Evolutionary conservation across 2,329 filamentous ascomycete genomes (phyloP).

Genomic region (Aspergillus japonicus): DNA sequence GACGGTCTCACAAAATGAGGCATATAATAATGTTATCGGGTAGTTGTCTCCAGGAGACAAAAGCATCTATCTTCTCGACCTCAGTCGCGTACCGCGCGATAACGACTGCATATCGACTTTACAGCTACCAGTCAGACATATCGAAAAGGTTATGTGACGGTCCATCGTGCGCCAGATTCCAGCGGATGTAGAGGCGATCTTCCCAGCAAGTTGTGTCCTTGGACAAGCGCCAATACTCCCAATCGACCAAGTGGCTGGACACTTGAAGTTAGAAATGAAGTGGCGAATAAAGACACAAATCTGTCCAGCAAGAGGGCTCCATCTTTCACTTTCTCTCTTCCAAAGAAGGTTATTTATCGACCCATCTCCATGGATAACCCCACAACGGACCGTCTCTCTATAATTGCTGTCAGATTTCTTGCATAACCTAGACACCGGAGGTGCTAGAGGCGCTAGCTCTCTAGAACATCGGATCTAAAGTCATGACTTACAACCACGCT

Average conservation of each 20-base stretch:
- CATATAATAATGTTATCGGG: too few relatives aligned
- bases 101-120: neutral
- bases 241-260: neutral
- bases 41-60: too few relatives aligned
- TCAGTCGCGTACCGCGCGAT: too few relatives aligned
- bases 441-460: too few relatives aligned
- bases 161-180: neutral
- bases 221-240: neutral
- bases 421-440: too few relatives aligned
- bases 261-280: neutral
- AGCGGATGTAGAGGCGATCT: neutral
- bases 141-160: neutral
- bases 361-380: neutral
- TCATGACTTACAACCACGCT: constrained; percentile 2
- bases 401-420: too few relatives aligned
- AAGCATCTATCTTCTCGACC: too few relatives aligned
- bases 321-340: neutral
- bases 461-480: too few relatives aligned
- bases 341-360: constrained; percentile 1
- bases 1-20: too few relatives aligned
- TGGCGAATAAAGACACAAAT: neutral
- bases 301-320: neutral
- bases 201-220: too few relatives aligned
- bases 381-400: neutral
- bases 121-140: neutral